A percentile compares a stretch with the other conserved stretches of the same genome.
Evolutionary conservation across 345 rosid genomes (phyloP).

Genomic region (Raphanus raphanistrum): DNA sequence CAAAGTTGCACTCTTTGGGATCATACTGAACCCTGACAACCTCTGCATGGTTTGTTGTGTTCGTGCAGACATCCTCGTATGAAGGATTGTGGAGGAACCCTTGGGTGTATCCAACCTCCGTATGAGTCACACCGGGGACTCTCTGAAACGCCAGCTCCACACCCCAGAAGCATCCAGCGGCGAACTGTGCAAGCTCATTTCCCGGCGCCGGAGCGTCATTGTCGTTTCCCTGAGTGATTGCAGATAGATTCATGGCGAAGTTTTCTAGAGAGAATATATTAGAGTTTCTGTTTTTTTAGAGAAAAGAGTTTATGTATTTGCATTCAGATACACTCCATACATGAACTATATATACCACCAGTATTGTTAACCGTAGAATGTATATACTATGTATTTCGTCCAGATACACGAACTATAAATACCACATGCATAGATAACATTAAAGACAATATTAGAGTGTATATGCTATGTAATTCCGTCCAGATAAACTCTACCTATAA

Average conservation of each 20-base stretch:
- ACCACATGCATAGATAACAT: not conserved
- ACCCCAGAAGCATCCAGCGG: constrained; percentile 98
- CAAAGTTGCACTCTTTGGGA: constrained; percentile 69
- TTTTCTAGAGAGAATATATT: not conserved
- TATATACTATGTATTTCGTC: not conserved
- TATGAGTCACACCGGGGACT: constrained; percentile 71
- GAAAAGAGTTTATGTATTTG: not conserved
- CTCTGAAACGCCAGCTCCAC: constrained; percentile 90
- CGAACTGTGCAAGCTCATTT: constrained; percentile 77
- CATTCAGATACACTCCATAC: not conserved
- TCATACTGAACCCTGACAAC: constrained; percentile 89
- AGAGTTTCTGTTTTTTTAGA: not conserved
- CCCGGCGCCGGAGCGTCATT: constrained; percentile 73
- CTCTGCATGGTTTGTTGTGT: constrained; percentile 67
- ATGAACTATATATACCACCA: not conserved
- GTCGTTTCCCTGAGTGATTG: constrained; percentile 74
- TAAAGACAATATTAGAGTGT: not conserved
- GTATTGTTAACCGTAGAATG: not conserved
- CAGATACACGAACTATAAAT: not conserved
- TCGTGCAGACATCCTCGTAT: constrained; percentile 77
- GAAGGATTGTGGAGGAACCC: constrained; percentile 64
- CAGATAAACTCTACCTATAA: not conserved
- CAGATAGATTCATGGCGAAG: constrained; percentile 47
- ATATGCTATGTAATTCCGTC: not conserved
- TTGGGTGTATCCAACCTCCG: constrained; percentile 86